These are phyloP conservation scores for Schizothecium vesticola DNA, from an alignment of 495 filamentous ascomycete species.

Conservation along the genomic window DNA sequence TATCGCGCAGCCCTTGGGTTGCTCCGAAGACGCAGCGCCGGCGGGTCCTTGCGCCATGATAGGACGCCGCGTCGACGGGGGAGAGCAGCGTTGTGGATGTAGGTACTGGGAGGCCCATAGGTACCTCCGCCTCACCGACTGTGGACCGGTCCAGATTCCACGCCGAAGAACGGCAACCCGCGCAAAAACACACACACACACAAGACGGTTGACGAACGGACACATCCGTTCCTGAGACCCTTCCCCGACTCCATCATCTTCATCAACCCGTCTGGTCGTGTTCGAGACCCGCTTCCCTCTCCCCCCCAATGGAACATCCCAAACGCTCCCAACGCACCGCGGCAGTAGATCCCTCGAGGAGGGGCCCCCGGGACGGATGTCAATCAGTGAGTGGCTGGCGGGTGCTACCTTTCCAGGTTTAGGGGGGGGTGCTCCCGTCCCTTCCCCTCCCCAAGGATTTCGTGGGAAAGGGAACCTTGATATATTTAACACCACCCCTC, in stretches of 20 bases:
- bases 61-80: constrained; percentile 1
- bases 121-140: background rate
- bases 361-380: background rate
- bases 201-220: background rate
- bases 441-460: background rate
- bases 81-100: background rate
- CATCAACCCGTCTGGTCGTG: background rate
- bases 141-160: background rate
- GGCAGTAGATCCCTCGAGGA: background rate
- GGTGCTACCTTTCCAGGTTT: background rate
- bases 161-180: background rate
- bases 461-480: constrained; percentile 17
- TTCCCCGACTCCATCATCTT: background rate
- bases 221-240: background rate
- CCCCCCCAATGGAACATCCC: background rate
- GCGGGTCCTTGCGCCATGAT: constrained; percentile 17
- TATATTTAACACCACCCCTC: constrained; percentile 1
- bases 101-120: background rate
- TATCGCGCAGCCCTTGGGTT: background rate
- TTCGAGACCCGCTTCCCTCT: background rate
- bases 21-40: constrained; percentile 13
- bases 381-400: background rate
- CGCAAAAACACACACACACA: background rate
- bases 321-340: background rate
- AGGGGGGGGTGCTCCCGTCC: background rate